These are phyloP conservation scores for Prunella vulgaris DNA, from an alignment of 257 asterid species.

Conservation along the genomic window DNA sequence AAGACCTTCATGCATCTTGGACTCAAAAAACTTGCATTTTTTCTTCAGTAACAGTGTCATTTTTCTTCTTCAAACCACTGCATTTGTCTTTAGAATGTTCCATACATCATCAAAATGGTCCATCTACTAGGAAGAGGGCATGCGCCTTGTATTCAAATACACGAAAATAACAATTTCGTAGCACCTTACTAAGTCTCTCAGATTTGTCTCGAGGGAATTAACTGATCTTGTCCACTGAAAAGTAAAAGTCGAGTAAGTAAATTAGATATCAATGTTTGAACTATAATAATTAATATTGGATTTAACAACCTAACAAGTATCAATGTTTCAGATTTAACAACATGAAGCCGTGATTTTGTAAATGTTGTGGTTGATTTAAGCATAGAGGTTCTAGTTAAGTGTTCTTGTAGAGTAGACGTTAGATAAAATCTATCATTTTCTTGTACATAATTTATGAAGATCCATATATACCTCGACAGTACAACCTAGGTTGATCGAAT, in stretches of 20 bases:
- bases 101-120: background rate
- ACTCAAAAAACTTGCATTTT: no score
- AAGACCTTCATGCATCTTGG: no score
- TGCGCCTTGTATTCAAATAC: conserved; percentile 55
- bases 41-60: no score
- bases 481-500: background rate
- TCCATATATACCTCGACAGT: no score
- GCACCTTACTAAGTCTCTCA: conserved; percentile 48
- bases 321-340: conserved; percentile 73
- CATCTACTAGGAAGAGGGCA: conserved; percentile 71
- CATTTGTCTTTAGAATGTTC: no score
- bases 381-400: conserved; percentile 61
- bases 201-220: conserved; percentile 75
- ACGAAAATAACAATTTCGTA: conserved; percentile 64
- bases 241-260: conserved; percentile 1
- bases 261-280: no score
- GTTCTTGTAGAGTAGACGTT: conserved; percentile 41
- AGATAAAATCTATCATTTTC: conserved; percentile 52
- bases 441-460: conserved; percentile 1
- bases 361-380: conserved; percentile 66
- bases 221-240: conserved; percentile 40
- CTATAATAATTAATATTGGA: no score
- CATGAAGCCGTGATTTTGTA: conserved; percentile 83
- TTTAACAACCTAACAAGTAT: conserved; percentile 61
- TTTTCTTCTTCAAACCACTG: no score